phyloP scores from a whole-genome alignment of 345 rosid species.

The Luvunga scandens region DNA sequence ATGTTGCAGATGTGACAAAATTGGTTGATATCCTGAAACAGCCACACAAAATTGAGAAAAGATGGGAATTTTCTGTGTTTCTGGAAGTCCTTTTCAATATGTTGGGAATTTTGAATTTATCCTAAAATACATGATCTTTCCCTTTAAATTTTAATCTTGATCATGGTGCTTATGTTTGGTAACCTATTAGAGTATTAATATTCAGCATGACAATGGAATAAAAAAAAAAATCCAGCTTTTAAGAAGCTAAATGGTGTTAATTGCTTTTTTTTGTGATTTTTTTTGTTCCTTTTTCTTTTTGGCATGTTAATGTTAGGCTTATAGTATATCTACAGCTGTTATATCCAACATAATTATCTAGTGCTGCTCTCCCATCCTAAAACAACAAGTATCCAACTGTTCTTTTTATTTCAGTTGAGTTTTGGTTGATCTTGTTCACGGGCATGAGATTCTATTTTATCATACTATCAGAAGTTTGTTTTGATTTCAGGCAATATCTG shows the following conservation, averaged over 20 bases:
- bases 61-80: background rate
- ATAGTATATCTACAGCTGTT: background rate
- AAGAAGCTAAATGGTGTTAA: background rate
- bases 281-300: too few species aligned
- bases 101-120: background rate
- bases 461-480: conserved; percentile 17
- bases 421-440: background rate
- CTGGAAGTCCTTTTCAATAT: background rate
- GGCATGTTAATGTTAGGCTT: background rate
- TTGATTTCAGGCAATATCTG: conserved; percentile 71
- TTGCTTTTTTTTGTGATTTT: background rate
- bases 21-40: background rate
- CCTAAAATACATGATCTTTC: background rate
- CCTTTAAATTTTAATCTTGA: background rate
- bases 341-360: background rate
- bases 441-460: background rate
- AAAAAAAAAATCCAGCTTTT: background rate
- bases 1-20: background rate
- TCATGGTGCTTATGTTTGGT: background rate
- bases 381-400: background rate
- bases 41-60: background rate
- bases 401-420: background rate
- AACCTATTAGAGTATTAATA: background rate
- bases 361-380: background rate
- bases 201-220: conserved; percentile 3